These are phyloP conservation scores for Citrullus amarus DNA, from an alignment of 306 rosid genomes.

Conservation along the genomic window DNA sequence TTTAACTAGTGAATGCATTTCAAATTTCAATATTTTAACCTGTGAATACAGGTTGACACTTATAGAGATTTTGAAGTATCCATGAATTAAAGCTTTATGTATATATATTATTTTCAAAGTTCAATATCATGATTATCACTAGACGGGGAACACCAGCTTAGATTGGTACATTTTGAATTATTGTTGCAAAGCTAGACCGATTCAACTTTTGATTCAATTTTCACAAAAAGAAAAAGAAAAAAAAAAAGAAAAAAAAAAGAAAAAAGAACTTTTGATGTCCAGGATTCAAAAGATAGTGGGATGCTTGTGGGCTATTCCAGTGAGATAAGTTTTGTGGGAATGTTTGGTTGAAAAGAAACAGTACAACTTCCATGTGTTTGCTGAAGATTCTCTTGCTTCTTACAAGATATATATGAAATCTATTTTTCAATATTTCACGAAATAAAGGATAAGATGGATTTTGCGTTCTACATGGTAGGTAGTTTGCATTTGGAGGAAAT, in stretches of 20 bases:
- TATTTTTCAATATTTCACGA: background rate
- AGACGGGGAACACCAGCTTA: background rate
- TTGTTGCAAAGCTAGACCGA: background rate
- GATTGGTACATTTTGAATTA: background rate
- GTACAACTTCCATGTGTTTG: background rate
- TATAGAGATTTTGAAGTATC: background rate
- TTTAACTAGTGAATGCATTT: background rate
- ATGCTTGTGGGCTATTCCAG: background rate
- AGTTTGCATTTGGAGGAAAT: background rate
- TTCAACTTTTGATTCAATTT: background rate
- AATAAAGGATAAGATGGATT: background rate
- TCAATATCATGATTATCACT: background rate
- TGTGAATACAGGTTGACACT: background rate
- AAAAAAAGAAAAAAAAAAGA: too few relatives aligned
- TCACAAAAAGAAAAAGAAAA: too few relatives aligned
- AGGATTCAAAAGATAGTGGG: background rate
- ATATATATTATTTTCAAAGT: background rate
- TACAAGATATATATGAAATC: background rate
- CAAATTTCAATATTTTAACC: background rate
- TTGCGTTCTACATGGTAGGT: background rate
- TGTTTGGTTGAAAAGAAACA: background rate
- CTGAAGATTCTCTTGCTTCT: background rate
- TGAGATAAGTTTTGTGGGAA: background rate
- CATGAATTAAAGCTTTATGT: background rate
- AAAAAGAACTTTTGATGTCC: background rate